phyloP scores from a whole-genome alignment of 306 rosid species.

The Cajanus cajan region DNA sequence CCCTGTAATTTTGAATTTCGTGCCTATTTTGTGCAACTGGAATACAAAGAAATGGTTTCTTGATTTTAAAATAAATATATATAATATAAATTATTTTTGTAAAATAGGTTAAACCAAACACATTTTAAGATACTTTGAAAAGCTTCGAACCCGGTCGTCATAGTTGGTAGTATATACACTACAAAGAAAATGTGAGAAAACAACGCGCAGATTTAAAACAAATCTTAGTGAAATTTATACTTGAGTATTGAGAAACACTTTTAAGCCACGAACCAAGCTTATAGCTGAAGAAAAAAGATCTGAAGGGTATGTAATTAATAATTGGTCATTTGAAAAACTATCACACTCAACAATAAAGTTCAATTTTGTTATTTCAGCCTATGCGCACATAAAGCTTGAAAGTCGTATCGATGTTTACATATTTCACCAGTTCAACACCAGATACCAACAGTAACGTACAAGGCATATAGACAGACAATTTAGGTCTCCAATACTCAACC shows the following conservation, averaged over 20 bases:
- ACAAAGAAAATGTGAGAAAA: no score
- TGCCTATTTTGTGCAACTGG: no score
- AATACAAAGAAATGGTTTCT: no score
- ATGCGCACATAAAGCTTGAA: neutral
- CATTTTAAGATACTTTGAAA: no score
- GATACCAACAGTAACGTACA: neutral
- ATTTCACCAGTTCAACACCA: slow-evolving; percentile 2
- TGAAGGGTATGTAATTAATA: neutral
- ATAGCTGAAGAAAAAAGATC: neutral
- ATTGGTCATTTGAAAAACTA: neutral
- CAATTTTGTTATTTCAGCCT: neutral
- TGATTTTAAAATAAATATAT: no score
- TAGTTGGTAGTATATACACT: neutral
- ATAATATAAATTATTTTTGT: no score
- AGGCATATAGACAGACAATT: neutral
- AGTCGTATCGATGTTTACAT: neutral
- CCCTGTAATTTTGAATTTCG: no score
- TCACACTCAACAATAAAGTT: neutral
- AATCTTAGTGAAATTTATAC: neutral
- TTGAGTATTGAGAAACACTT: neutral
- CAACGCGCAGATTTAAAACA: neutral
- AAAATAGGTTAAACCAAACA: no score
- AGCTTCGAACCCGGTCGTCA: neutral
- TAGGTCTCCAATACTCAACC: slow-evolving; percentile 44
- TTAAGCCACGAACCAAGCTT: neutral